Base-by-base conservation (phyloP, 108 stramenopile genomes). In the Nitzschia sp. region DNA sequence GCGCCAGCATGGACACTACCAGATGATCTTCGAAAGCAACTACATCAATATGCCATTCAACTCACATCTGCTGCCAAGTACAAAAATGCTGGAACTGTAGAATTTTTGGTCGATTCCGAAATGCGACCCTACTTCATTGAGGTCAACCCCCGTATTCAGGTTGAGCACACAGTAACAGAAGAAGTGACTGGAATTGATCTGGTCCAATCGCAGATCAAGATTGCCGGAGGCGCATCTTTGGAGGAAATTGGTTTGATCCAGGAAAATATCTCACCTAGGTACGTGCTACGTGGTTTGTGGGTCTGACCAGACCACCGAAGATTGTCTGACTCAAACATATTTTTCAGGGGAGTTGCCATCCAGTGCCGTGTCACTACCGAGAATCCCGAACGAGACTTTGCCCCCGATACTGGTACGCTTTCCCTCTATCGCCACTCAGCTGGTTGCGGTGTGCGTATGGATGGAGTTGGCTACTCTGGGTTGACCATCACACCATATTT, bases 151-250 rank as follows among this genome's bases (percentile, higher is more conserved):
- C 94, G 98, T 46, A 85, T 98, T 58, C 88, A 89, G 84, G 97
- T 98, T 57, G 97, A 98, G 63, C 97, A 98, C 85, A 98, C 97
- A 2, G 96, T 98, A 45, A 96, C 97, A 6, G 97, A 98, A 73
- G 92, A 96, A 82, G 94, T 97, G 16, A 96, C 93, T 33, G 95
- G 96, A 41, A 84, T 97, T 46, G 97, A 98, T 70, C 57, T 98
- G 8, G 97, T 98, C 23, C 92, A 96, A 78, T 72, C 93, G 3
- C 96, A 96, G 72, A 86, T 98, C 58, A 83, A 80, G 32, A 92
- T 98, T 74, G 97, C 96, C 25, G 85, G 76, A n/a, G 97, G 97
- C 26, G 89, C 85, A 6, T 80, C 88, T 26, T 83, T 97, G 26
- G 83, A 93, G 46, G 93, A 95, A 62, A 72, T 91, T 29, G 86